Percentiles rank a stretch among this genome's conserved stretches.
phyloP scores from a whole-genome alignment of 2,329 filamentous ascomycete genomes.

The Aspergillus calidoustus region DNA sequence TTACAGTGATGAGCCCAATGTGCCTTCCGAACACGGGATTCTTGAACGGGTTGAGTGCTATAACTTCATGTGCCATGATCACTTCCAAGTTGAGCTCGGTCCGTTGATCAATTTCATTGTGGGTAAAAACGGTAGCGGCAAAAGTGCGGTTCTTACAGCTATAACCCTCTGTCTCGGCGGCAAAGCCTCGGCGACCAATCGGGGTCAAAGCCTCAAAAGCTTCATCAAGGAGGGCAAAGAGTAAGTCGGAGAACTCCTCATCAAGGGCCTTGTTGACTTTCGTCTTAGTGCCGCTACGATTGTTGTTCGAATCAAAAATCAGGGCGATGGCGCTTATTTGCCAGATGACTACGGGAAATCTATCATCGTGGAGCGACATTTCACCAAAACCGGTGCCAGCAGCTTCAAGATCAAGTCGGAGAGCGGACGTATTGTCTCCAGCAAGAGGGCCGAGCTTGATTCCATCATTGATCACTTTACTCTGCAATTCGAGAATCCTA shows the following conservation, averaged over 20 bases:
- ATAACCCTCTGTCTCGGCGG: constrained; percentile 93
- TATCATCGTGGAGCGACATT: constrained; percentile 90
- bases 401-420: constrained; percentile 86
- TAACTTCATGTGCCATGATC: constrained; percentile 96
- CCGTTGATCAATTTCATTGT: constrained; percentile 98
- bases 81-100: constrained; percentile 81
- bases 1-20: constrained; percentile 65
- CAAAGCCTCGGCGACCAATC: constrained; percentile 90
- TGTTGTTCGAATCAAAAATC: constrained; percentile 87
- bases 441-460: constrained; percentile 83
- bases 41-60: constrained; percentile 84
- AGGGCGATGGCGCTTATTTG: constrained; percentile 82
- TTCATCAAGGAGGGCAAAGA: constrained; percentile 90
- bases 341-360: constrained; percentile 79
- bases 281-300: constrained; percentile 60
- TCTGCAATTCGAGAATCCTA: constrained; percentile 92
- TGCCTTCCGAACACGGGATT: constrained; percentile 80
- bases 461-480: constrained; percentile 93
- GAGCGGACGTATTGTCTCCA: constrained; percentile 72
- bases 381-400: constrained; percentile 73
- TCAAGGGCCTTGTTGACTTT: constrained; percentile 13
- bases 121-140: constrained; percentile 95
- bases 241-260: constrained; percentile 48
- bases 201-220: constrained; percentile 83
- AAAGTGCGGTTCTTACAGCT: constrained; percentile 92